Evolutionary conservation across 768 basidiomycete species (phyloP), one percentile per base, ranked within the genome.

Genomic region (Mycena belliarum): DNA sequence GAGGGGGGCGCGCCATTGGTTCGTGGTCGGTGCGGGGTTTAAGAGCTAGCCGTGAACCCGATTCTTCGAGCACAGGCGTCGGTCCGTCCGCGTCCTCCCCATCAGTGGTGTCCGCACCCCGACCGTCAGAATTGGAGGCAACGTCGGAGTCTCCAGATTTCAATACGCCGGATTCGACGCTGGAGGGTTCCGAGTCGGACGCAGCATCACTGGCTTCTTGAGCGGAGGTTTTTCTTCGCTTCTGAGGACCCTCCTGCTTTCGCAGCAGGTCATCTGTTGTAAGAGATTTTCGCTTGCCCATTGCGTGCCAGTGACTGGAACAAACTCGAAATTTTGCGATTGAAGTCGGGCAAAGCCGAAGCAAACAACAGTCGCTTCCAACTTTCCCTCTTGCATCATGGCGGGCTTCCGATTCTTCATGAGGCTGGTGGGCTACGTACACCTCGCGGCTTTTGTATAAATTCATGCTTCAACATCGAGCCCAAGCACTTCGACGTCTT

Each of bases 211-310:
- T 49, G 32, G 23, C 16, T 25, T 33, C 37, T 16, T 12, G 37
- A 15, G 16, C 16, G 9, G 42, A 53, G 6, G 50, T 75, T 46
- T 66, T 61, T 57, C 72, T 75, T 65, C 85, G 83, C 3, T 64
- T 55, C 1, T 66, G 61, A 21, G 70, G 72, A 33, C 71, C 75
- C 57, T 85, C 83, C 60, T 77, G 77, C 49, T 71, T 67, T 57
- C 72, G 76, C 46, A 82, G 70, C 9, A 82, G 69, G 44, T 83
- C 82, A 57, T 83, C 83, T 0, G 75, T 67, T 35, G 76, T 78
- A 24, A 78, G 53, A 0, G 66, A 59, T 60, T 73, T 70, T 38
- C 71, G 69, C 57, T 69, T 73, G 42, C 51, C 14, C 57, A 65
- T 65, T 6, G 12, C 29, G n/a, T n/a, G n/a, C n/a, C n/a, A n/a